A percentile compares a stretch with the other conserved stretches of the same genome.
phyloP scores from a whole-genome alignment of 2,329 filamentous ascomycete genomes.

The Fusarium zealandicum region DNA sequence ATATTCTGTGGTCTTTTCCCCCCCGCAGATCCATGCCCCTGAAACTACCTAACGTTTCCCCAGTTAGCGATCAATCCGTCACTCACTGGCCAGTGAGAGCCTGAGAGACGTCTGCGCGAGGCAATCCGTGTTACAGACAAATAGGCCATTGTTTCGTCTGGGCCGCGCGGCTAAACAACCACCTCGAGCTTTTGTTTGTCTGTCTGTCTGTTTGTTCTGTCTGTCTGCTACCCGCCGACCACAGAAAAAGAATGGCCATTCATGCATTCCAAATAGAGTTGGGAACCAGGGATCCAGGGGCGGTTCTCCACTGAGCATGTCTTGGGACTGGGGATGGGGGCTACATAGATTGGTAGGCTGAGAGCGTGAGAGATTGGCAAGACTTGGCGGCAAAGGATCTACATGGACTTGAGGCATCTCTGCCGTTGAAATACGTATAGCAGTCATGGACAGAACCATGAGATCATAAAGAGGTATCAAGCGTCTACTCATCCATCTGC shows the following conservation, averaged over 20 bases:
- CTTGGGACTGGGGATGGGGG: slow-evolving; percentile 9
- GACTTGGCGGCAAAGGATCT: slow-evolving; percentile 9
- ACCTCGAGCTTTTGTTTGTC: not conserved
- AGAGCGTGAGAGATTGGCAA: not conserved
- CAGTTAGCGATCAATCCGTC: slow-evolving; percentile 20
- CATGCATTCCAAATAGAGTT: not conserved
- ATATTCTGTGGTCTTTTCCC: not conserved
- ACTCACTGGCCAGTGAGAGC: slow-evolving; percentile 24
- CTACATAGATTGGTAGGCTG: not conserved
- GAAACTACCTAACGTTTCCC: slow-evolving; percentile 1
- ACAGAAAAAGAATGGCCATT: not conserved
- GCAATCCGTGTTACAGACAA: slow-evolving; percentile 28
- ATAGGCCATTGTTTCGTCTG: slow-evolving; percentile 35
- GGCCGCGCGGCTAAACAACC: slow-evolving; percentile 35
- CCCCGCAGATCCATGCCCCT: slow-evolving; percentile 17
- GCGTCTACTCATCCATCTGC: not conserved
- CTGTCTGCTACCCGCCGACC: slow-evolving; percentile 3
- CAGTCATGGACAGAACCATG: not conserved
- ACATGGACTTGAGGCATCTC: not conserved
- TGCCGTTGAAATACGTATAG: not conserved
- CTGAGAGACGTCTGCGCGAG: slow-evolving; percentile 2
- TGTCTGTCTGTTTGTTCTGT: slow-evolving; percentile 15
- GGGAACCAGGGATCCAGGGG: slow-evolving; percentile 21
- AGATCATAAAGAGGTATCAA: not conserved
- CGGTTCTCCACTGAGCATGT: slow-evolving; percentile 19